These are phyloP conservation scores for Trichoderma koningiopsis DNA, from an alignment of 2,329 filamentous ascomycete species.

Conservation along the genomic window DNA sequence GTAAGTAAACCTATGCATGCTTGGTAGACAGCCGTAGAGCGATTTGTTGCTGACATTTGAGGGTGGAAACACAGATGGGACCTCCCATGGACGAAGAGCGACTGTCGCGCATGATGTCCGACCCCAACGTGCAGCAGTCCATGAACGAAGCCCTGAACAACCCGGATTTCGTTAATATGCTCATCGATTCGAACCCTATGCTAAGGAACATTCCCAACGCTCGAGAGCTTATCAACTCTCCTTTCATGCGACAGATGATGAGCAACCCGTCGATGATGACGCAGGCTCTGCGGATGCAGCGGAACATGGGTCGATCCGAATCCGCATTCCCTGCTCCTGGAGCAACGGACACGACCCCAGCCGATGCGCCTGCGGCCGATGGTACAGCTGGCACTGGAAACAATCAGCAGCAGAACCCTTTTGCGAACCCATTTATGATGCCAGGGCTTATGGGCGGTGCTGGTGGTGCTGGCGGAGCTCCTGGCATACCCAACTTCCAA, in stretches of 20 bases:
- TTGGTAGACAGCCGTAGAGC: not conserved
- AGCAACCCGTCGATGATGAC: slow-evolving; percentile 85
- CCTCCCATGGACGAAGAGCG: slow-evolving; percentile 79
- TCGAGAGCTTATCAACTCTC: slow-evolving; percentile 83
- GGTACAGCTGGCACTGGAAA: slow-evolving; percentile 16
- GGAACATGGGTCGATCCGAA: slow-evolving; percentile 62
- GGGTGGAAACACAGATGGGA: slow-evolving; percentile 69
- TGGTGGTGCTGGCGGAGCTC: slow-evolving; percentile 28
- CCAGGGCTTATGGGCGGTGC: slow-evolving; percentile 32
- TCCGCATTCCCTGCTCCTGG: slow-evolving; percentile 85
- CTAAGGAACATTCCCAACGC: slow-evolving; percentile 73
- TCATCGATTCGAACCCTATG: slow-evolving; percentile 90
- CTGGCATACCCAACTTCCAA: slow-evolving; percentile 27
- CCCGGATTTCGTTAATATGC: slow-evolving; percentile 90
- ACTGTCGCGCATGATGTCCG: slow-evolving; percentile 81
- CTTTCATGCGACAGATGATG: slow-evolving; percentile 88
- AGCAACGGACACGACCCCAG: slow-evolving; percentile 82
- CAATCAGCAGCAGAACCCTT: slow-evolving; percentile 44
- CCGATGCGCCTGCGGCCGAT: slow-evolving; percentile 40
- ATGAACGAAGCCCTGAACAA: slow-evolving; percentile 97
- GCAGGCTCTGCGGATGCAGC: slow-evolving; percentile 80
- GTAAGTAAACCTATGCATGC: slow-evolving; percentile 58
- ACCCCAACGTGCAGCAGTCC: slow-evolving; percentile 81
- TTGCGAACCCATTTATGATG: slow-evolving; percentile 42
- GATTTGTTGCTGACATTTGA: slow-evolving; percentile 34